Evolutionary conservation across 2,329 filamentous ascomycete species (phyloP).

Genomic region (Paracamarosporium sp.): DNA sequence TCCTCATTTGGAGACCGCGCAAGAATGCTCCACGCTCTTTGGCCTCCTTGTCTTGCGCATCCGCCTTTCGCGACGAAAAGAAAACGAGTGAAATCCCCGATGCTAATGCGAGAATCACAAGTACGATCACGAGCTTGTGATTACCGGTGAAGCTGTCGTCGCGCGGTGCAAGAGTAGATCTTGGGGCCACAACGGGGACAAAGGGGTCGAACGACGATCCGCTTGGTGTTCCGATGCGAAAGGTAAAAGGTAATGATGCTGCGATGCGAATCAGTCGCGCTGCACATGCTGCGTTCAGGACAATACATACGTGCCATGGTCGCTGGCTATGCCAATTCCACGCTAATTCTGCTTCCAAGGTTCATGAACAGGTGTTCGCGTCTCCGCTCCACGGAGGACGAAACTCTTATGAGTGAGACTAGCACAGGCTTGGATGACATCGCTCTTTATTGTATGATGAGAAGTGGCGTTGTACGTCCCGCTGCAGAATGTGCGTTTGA

Average conservation of each 20-base stretch:
- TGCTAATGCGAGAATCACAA: neutral
- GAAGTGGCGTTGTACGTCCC: neutral
- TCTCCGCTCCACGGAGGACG: neutral
- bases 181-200: neutral
- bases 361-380: neutral
- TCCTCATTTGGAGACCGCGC: neutral
- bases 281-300: neutral
- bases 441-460: neutral
- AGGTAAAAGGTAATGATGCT: neutral
- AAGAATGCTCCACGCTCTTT: conserved; percentile 1
- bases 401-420: neutral
- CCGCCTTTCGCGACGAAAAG: neutral
- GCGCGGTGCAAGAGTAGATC: neutral
- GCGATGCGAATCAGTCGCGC: neutral
- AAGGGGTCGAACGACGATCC: neutral
- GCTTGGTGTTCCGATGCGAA: conserved; percentile 2
- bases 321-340: neutral
- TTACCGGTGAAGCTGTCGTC: neutral
- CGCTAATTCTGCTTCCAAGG: neutral
- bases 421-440: neutral
- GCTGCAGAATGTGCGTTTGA: neutral
- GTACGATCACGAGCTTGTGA: neutral
- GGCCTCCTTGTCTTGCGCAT: neutral
- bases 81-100: neutral
- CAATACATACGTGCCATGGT: conserved; percentile 1